Percentiles rank a stretch among this genome's conserved stretches.
Conservation (phyloP, 495 filamentous ascomycete genomes). For the Niebla homalea region DNA sequence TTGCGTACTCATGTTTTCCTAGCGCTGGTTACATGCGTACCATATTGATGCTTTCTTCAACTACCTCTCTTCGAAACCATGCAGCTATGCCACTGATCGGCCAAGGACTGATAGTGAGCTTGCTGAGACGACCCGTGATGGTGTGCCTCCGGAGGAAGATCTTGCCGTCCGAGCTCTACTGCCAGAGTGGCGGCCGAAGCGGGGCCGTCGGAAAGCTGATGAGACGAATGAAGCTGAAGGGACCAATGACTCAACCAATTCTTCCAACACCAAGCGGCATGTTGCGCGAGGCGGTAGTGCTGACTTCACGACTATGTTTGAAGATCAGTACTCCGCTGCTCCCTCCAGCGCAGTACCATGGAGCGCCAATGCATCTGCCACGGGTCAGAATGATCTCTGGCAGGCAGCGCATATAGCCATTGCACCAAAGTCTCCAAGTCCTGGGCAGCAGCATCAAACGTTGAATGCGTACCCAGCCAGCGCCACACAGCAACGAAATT, state of each 20-base stretch:
- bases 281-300: constrained; percentile 48
- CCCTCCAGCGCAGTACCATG: constrained; percentile 49
- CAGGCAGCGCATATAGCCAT: constrained; percentile 28
- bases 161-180: constrained; percentile 79
- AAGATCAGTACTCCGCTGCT: constrained; percentile 34
- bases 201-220: constrained; percentile 73
- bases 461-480: constrained; percentile 9
- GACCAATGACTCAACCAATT: constrained; percentile 39
- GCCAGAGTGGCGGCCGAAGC: constrained; percentile 79
- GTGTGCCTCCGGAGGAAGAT: constrained; percentile 82
- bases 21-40: constrained; percentile 98
- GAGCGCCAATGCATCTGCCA: constrained; percentile 42
- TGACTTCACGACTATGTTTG: constrained; percentile 39
- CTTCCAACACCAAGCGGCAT: constrained; percentile 47
- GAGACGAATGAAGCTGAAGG: constrained; percentile 45
- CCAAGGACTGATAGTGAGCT: constrained; percentile 48
- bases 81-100: constrained; percentile 74
- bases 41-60: constrained; percentile 96
- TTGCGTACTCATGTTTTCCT: constrained; percentile 10
- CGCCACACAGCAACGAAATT: constrained; percentile 26
- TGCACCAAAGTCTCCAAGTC: constrained; percentile 15
- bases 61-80: constrained; percentile 66
- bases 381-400: constrained; percentile 38
- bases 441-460: constrained; percentile 10
- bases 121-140: constrained; percentile 62